Conservation (phyloP, 176 grass and related monocot species). For the Aegilops bicornis region DNA sequence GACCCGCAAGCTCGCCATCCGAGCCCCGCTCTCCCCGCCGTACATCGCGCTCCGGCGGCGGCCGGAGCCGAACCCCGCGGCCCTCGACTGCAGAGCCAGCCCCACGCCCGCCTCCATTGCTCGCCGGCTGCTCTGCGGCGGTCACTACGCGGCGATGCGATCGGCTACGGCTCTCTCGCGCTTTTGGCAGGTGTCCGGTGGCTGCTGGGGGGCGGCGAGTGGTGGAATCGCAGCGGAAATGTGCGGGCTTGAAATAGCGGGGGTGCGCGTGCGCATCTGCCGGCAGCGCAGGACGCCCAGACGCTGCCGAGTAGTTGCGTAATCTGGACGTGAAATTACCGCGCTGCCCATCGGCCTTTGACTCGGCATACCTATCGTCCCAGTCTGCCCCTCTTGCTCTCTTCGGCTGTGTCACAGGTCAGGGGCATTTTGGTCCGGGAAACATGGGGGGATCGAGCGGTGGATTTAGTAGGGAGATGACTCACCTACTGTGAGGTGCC, state of each 20-base stretch:
- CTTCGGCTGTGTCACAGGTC: background rate
- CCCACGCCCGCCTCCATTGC: slow-evolving; percentile 44
- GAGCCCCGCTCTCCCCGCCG: background rate
- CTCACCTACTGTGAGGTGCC: slow-evolving; percentile 40
- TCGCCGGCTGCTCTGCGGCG: background rate
- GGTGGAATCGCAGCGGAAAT: slow-evolving; percentile 18
- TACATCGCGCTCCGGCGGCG: slow-evolving; percentile 16
- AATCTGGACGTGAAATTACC: slow-evolving; percentile 10
- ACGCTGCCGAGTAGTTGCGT: slow-evolving; percentile 58
- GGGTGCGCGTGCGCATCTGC: background rate
- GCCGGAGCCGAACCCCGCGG: slow-evolving; percentile 37
- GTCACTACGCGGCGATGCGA: slow-evolving; percentile 2
- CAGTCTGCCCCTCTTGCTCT: background rate
- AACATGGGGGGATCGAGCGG: background rate
- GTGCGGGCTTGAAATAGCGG: slow-evolving; percentile 23
- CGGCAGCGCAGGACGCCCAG: background rate
- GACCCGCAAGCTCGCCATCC: slow-evolving; percentile 20
- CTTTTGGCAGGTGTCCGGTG: slow-evolving; percentile 3
- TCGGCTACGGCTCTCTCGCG: background rate
- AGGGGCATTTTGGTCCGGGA: slow-evolving; percentile 23
- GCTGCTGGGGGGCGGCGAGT: slow-evolving; percentile 2
- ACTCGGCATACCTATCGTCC: background rate
- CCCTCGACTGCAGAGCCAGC: slow-evolving; percentile 33
- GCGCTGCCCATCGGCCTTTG: slow-evolving; percentile 2
- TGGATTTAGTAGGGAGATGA: slow-evolving; percentile 29